phyloP scores from a whole-genome alignment of 2,329 filamentous ascomycete genomes.

The Sarocladiaceae sp. region DNA sequence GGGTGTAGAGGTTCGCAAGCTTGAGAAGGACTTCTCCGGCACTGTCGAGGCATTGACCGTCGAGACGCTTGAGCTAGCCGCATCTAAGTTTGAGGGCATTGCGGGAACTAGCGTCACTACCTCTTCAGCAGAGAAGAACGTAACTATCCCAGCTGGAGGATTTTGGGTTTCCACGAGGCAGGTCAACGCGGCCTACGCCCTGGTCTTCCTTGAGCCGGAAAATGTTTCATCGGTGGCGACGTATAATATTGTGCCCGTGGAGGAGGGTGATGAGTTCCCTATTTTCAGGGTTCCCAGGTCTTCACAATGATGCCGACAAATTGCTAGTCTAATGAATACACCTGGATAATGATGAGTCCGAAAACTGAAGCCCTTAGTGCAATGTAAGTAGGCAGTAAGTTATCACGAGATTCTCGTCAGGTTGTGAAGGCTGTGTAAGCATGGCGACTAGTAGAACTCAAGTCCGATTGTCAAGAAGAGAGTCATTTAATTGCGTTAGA shows the following conservation, averaged over 20 bases:
- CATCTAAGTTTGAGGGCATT: constrained; percentile 11
- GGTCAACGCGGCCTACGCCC: constrained; percentile 11
- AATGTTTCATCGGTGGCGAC: constrained; percentile 10
- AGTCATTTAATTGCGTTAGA: too few relatives aligned
- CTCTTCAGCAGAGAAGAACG: not conserved
- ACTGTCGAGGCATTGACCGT: constrained; percentile 10
- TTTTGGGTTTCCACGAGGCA: constrained; percentile 12
- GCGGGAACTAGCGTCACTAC: constrained; percentile 8
- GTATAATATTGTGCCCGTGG: constrained; percentile 10
- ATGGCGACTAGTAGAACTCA: too few relatives aligned
- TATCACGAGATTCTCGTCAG: too few relatives aligned
- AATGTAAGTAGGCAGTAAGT: too few relatives aligned
- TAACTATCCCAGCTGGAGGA: constrained; percentile 10
- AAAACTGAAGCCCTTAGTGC: too few relatives aligned
- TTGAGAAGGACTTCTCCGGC: constrained; percentile 11
- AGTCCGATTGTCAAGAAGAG: too few relatives aligned
- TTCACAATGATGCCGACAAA: too few relatives aligned
- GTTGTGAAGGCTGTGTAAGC: too few relatives aligned
- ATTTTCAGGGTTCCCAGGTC: constrained; percentile 9
- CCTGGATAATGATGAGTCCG: too few relatives aligned
- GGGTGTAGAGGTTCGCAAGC: constrained; percentile 10
- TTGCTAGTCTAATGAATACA: too few relatives aligned
- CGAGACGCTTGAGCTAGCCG: not conserved
- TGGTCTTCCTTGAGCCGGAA: constrained; percentile 12
- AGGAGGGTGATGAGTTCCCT: constrained; percentile 11